Conservation (phyloP, 352 stramenopile species). For the Thraustochytrium striatum region DNA sequence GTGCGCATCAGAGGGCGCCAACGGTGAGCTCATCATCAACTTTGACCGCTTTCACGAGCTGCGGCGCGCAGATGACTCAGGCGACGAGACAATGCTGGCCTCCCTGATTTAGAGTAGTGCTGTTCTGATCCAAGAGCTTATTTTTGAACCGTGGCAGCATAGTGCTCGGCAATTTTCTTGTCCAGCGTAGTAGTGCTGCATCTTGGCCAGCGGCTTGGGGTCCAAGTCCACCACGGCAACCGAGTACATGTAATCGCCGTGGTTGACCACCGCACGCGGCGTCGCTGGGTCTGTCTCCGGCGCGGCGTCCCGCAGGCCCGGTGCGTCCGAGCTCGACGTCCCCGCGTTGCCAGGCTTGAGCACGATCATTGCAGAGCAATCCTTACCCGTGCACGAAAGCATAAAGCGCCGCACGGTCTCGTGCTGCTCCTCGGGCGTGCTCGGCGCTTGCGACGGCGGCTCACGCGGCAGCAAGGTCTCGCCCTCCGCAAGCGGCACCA, state of each 20-base stretch:
- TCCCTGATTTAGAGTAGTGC: no score
- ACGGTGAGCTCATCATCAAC: constrained; percentile 1
- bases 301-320: constrained; percentile 53
- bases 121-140: no score
- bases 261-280: constrained; percentile 30
- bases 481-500: constrained; percentile 53
- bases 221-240: constrained; percentile 76
- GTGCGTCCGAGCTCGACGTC: constrained; percentile 61
- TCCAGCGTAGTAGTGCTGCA: constrained; percentile 74
- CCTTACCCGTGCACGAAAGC: constrained; percentile 45
- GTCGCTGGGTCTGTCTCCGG: not conserved
- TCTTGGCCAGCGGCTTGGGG: constrained; percentile 76
- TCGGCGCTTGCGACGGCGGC: not conserved
- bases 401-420: constrained; percentile 53
- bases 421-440: constrained; percentile 49
- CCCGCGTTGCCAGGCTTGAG: constrained; percentile 59
- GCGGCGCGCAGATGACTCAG: no score
- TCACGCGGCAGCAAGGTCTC: constrained; percentile 33
- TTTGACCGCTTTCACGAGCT: constrained; percentile 43
- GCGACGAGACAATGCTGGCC: no score
- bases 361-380: constrained; percentile 47
- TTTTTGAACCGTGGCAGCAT: not conserved
- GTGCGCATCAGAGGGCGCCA: constrained; percentile 12
- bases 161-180: constrained; percentile 63
- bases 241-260: constrained; percentile 63